Evolutionary conservation across 495 filamentous ascomycete genomes (phyloP).

Genomic region (Daldinia loculata): DNA sequence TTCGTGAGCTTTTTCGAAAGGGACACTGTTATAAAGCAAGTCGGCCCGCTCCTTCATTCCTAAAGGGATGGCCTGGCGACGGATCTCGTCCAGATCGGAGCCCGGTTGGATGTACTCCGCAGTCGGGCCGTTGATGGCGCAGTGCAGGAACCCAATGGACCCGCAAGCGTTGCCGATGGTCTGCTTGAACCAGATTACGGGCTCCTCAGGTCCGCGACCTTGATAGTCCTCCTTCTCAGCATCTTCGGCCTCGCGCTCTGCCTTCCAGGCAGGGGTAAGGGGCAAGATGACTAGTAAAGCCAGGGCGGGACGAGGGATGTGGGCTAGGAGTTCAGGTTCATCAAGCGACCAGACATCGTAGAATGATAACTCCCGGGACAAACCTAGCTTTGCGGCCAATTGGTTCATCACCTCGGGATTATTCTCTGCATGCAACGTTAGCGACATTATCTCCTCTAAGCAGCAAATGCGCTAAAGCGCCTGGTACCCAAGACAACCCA

Average conservation of each 20-base stretch:
- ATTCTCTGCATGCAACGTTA: conserved; percentile 44
- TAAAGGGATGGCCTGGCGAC: conserved; percentile 56
- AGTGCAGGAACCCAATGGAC: conserved; percentile 76
- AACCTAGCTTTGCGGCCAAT: conserved; percentile 75
- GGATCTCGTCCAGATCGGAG: conserved; percentile 53
- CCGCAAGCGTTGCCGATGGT: conserved; percentile 84
- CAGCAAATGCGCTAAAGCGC: neutral
- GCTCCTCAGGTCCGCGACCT: conserved; percentile 48
- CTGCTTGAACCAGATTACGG: conserved; percentile 79
- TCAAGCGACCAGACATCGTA: conserved; percentile 83
- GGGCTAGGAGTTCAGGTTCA: conserved; percentile 72
- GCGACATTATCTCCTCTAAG: neutral
- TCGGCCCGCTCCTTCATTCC: conserved; percentile 67
- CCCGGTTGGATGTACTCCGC: conserved; percentile 55
- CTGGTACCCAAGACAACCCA: neutral
- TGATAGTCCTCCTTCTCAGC: conserved; percentile 43
- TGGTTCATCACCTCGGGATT: conserved; percentile 81
- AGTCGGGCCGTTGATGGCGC: conserved; percentile 53
- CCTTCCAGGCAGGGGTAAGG: conserved; percentile 66
- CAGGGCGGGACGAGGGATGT: conserved; percentile 76
- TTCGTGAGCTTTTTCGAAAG: conserved; percentile 74
- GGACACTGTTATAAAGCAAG: conserved; percentile 73
- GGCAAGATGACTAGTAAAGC: conserved; percentile 84
- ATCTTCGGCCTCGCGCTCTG: conserved; percentile 67
- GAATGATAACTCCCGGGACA: conserved; percentile 72